Evolutionary conservation across 495 filamentous ascomycete species (phyloP).

Genomic region (Talaromyces adpressus): DNA sequence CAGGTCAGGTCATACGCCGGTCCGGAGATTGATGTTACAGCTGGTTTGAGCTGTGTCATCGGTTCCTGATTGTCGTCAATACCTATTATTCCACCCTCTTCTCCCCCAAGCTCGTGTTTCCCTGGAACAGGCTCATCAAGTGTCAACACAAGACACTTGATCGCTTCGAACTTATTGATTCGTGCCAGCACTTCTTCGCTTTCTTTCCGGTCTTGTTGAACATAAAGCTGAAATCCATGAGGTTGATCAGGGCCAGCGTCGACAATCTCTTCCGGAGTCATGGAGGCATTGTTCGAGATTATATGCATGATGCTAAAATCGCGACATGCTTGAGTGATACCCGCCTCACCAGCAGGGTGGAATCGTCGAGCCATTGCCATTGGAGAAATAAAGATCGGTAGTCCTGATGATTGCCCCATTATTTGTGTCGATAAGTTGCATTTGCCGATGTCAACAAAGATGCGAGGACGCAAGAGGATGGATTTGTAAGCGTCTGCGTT

Average conservation of each 20-base stretch:
- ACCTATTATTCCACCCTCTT: not conserved
- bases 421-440: constrained; percentile 65
- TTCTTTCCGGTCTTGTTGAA: constrained; percentile 71
- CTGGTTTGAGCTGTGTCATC: constrained; percentile 30
- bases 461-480: constrained; percentile 77
- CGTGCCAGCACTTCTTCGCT: constrained; percentile 74
- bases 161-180: constrained; percentile 60
- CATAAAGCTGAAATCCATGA: constrained; percentile 92
- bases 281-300: constrained; percentile 82
- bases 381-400: constrained; percentile 77
- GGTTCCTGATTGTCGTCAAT: constrained; percentile 31
- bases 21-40: constrained; percentile 23
- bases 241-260: constrained; percentile 59
- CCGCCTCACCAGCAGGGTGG: constrained; percentile 78
- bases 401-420: constrained; percentile 56
- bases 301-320: constrained; percentile 73
- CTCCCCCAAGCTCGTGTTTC: constrained; percentile 58
- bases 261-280: constrained; percentile 84
- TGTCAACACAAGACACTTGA: constrained; percentile 80
- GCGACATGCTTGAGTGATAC: constrained; percentile 74
- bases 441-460: constrained; percentile 75
- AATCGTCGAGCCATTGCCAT: constrained; percentile 89
- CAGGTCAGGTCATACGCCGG: constrained; percentile 56
- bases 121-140: constrained; percentile 90
- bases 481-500: constrained; percentile 73